A percentile compares a stretch with the other conserved stretches of the same genome.
Conservation (phyloP, 2,329 filamentous ascomycete genomes). For the Pleurostoma richardsiae region DNA sequence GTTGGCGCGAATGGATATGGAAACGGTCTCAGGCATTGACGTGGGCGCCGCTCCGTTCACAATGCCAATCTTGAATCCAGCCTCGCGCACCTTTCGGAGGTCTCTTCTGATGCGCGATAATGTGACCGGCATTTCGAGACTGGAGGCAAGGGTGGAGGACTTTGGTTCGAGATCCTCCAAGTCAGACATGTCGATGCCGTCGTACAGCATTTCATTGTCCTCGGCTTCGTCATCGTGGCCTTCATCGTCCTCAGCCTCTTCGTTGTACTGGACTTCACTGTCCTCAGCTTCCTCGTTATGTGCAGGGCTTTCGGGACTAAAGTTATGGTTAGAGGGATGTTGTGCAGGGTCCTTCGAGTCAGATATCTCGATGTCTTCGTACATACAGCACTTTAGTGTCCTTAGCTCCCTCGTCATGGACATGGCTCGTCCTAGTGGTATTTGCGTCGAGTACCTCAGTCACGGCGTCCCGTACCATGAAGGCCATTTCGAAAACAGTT, state of each 20-base stretch:
- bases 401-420: too few species aligned
- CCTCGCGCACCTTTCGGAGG: constrained; percentile 52
- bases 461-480: too few species aligned
- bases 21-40: constrained; percentile 45
- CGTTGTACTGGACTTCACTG: constrained; percentile 15
- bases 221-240: constrained; percentile 13
- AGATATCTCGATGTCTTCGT: constrained; percentile 35
- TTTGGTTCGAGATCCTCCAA: too few species aligned
- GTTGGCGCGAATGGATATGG: constrained; percentile 62
- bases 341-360: constrained; percentile 7
- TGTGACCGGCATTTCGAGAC: too few species aligned
- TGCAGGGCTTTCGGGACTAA: too few species aligned
- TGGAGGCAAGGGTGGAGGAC: too few species aligned
- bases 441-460: too few species aligned
- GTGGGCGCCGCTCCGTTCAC: constrained; percentile 39
- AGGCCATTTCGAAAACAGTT: constrained; percentile 41
- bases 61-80: constrained; percentile 67
- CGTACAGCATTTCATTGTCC: too few species aligned
- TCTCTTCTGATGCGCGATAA: constrained; percentile 48
- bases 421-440: too few species aligned
- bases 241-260: constrained; percentile 12
- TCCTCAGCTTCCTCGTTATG: constrained; percentile 20
- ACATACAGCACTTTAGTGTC: too few species aligned
- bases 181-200: too few species aligned
- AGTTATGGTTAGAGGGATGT: too few species aligned